These are phyloP conservation scores for Closterium sp. DNA, from an alignment of 139 green algal genomes.

Conservation along the genomic window DNA sequence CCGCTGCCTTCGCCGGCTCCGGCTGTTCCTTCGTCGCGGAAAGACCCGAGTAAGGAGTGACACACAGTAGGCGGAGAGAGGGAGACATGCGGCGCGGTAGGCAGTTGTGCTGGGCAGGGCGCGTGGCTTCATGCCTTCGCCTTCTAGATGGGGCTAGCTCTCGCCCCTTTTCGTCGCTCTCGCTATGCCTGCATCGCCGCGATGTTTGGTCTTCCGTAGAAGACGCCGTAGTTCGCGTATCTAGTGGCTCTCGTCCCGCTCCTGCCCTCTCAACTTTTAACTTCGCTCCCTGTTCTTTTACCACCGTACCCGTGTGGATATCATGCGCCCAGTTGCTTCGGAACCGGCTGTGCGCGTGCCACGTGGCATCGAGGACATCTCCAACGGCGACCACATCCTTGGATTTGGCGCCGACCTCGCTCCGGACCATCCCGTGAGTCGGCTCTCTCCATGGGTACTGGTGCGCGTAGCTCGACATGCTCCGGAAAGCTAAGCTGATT, in stretches of 20 bases:
- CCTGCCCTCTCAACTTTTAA: background rate
- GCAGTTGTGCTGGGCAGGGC: background rate
- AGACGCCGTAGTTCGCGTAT: background rate
- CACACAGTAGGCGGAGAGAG: background rate
- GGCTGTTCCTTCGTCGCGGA: background rate
- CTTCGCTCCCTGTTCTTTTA: background rate
- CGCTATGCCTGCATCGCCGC: background rate
- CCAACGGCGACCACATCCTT: constrained; percentile 40
- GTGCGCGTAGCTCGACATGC: background rate
- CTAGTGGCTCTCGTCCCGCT: background rate
- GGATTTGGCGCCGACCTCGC: constrained; percentile 31
- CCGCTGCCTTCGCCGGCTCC: background rate
- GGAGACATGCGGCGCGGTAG: background rate
- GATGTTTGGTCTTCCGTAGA: too few species aligned
- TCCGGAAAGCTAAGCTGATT: background rate
- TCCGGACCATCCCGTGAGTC: constrained; percentile 28
- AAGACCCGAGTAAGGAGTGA: background rate
- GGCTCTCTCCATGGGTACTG: background rate
- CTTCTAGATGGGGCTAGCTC: background rate
- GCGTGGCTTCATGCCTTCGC: background rate
- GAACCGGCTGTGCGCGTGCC: background rate
- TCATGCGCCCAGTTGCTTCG: background rate
- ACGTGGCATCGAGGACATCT: constrained; percentile 31
- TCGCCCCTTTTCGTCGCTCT: background rate
- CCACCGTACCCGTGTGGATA: too few species aligned